Evolutionary conservation across 768 basidiomycete species (phyloP).

Genomic region (Lactarius hengduanensis): DNA sequence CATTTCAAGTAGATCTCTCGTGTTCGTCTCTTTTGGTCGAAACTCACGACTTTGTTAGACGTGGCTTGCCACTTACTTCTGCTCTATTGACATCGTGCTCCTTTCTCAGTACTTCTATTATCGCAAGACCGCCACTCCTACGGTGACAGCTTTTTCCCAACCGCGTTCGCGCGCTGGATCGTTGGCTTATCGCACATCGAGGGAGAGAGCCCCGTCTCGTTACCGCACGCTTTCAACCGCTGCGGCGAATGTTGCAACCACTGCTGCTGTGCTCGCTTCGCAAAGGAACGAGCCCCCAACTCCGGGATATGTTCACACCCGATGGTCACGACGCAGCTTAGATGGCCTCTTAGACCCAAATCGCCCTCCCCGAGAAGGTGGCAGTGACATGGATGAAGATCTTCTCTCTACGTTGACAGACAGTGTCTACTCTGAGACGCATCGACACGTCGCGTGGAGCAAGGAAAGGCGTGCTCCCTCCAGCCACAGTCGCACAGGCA

Average conservation of each 20-base stretch:
- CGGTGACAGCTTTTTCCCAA: slow-evolving; percentile 37
- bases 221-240: slow-evolving; percentile 69
- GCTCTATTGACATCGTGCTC: slow-evolving; percentile 73
- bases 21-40: slow-evolving; percentile 23
- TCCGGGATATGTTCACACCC: slow-evolving; percentile 28
- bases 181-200: slow-evolving; percentile 45
- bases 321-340: slow-evolving; percentile 36
- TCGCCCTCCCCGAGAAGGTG: slow-evolving; percentile 37
- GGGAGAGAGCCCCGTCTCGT: slow-evolving; percentile 54
- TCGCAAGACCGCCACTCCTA: slow-evolving; percentile 38
- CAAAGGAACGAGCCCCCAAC: slow-evolving; percentile 48
- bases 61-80: slow-evolving; percentile 90
- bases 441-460: slow-evolving; percentile 68
- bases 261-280: slow-evolving; percentile 66
- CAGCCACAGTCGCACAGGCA: slow-evolving; percentile 38
- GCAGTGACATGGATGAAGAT: slow-evolving; percentile 49
- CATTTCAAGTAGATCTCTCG: slow-evolving; percentile 71
- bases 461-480: slow-evolving; percentile 44
- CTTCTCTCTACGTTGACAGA: slow-evolving; percentile 60
- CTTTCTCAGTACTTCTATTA: slow-evolving; percentile 85
- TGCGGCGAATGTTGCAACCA: slow-evolving; percentile 64
- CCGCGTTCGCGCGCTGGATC: slow-evolving; percentile 44
- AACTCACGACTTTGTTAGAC: slow-evolving; percentile 48
- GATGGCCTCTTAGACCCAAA: slow-evolving; percentile 33
- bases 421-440: slow-evolving; percentile 74